These are phyloP conservation scores for Aspergillus japonicus DNA, from an alignment of 2,329 filamentous ascomycete genomes.

Conservation along the genomic window DNA sequence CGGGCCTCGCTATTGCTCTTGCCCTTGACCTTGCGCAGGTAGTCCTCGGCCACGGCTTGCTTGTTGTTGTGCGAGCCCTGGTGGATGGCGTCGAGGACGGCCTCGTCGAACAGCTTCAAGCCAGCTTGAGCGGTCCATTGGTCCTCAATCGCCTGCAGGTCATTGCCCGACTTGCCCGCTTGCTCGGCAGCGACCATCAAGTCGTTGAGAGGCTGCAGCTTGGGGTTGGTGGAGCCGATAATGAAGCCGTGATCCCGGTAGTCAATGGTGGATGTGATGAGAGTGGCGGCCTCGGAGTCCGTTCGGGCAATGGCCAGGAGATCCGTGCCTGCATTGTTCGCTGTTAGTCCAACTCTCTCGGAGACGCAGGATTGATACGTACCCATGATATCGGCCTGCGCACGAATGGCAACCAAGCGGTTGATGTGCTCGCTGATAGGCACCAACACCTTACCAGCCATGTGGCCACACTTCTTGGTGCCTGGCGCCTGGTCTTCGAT, in stretches of 20 bases:
- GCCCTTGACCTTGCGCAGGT: slow-evolving; percentile 67
- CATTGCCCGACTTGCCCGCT: slow-evolving; percentile 72
- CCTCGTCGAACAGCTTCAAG: slow-evolving; percentile 87
- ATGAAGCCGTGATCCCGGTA: slow-evolving; percentile 94
- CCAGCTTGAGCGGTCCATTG: slow-evolving; percentile 75
- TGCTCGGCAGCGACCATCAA: slow-evolving; percentile 85
- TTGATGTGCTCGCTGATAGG: slow-evolving; percentile 98
- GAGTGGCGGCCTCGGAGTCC: slow-evolving; percentile 94
- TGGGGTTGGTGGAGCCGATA: slow-evolving; percentile 81
- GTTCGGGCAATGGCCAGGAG: slow-evolving; percentile 90
- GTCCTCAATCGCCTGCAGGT: slow-evolving; percentile 91
- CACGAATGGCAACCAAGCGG: slow-evolving; percentile 90
- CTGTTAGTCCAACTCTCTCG: background rate
- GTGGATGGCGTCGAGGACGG: slow-evolving; percentile 79
- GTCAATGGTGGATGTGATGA: slow-evolving; percentile 96
- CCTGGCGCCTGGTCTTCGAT: slow-evolving; percentile 98
- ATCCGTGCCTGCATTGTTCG: slow-evolving; percentile 62
- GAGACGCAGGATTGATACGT: slow-evolving; percentile 21
- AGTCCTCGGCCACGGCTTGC: slow-evolving; percentile 64
- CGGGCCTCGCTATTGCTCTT: slow-evolving; percentile 84
- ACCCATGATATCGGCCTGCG: slow-evolving; percentile 99
- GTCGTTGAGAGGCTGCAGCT: slow-evolving; percentile 79
- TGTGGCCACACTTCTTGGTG: slow-evolving; percentile 99
- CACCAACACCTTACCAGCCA: slow-evolving; percentile 97
- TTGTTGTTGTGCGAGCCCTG: slow-evolving; percentile 65